Base-by-base conservation (phyloP, 75 land plant species). In the Sequoia sempervirens region DNA sequence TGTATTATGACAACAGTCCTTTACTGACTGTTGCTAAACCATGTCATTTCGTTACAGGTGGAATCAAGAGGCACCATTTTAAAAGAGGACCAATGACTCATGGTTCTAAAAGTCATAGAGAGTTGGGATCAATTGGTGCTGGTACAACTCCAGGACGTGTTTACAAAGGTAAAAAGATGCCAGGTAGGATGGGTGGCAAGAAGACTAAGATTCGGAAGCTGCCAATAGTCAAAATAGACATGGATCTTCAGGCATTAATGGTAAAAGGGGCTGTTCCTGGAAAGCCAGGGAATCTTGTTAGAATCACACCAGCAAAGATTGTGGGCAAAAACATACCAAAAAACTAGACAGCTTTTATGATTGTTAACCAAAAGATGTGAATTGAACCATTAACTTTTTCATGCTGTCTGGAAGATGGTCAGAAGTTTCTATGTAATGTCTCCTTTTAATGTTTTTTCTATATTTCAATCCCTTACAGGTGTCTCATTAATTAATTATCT, bases 111-210 rank as follows among this genome's bases (percentile, higher is more conserved):
- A 94, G 96, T 83, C 96, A 97, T 84, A 88, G 99, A 83, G 89
- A 89, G 10, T 88, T 97, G 15, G 99, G 99, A 8, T 97, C 99
- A 41, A 97, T 97, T 83, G 99, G 99, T 83, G 99, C 99, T 2
- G 99, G 99, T 45, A 97, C 99, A 64, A 97, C 99, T 15, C 99
- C 99, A 7, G 99, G 99, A 3, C 95, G 90, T 79, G 99, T 97
- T 0, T 97, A 97, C 86, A 89, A 89, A 34, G 99, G 99, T 15
- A 97, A 97, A 91, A 96, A 95, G 89, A 97, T 97, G 99, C 98
- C 99, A 64, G 99, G 99, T 1, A 89, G 96, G 61, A 90, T 97
- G 92, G 99, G 99, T 75, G 93, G 93, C 46, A 90, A 88, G 47
- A 90, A 90, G 81, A 91, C 91, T 13, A 97, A 97, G 85, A 94